Evolutionary conservation across 2,329 filamentous ascomycete genomes (phyloP).

Genomic region (Aspergillus brasiliensis): DNA sequence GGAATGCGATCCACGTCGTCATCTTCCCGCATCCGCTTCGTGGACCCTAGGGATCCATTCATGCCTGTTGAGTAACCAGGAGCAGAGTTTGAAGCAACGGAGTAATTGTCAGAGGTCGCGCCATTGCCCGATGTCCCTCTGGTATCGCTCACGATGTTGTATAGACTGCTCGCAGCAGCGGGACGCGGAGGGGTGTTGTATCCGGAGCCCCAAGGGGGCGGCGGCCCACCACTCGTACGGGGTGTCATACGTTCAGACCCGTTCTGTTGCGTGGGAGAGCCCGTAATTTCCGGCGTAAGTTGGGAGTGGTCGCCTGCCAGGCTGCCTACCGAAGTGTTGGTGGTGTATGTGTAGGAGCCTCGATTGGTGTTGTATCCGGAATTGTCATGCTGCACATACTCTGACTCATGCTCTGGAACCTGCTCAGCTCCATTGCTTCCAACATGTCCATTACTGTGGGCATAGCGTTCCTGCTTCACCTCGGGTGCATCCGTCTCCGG

Average conservation of each 20-base stretch:
- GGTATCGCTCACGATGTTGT: constrained; percentile 86
- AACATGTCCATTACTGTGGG: constrained; percentile 59
- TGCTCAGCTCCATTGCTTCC: constrained; percentile 60
- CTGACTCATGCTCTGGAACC: constrained; percentile 70
- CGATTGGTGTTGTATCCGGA: constrained; percentile 72
- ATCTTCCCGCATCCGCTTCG: constrained; percentile 66
- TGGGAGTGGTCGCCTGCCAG: constrained; percentile 74
- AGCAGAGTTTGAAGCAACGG: constrained; percentile 66
- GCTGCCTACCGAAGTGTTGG: constrained; percentile 65
- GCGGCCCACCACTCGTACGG: constrained; percentile 71
- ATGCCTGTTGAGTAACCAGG: constrained; percentile 56
- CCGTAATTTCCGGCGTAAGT: constrained; percentile 78
- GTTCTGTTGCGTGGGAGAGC: constrained; percentile 76
- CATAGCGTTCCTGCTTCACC: constrained; percentile 69
- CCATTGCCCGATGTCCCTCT: constrained; percentile 66
- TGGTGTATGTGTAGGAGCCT: constrained; percentile 73
- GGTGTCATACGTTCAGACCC: constrained; percentile 83
- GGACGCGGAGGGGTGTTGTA: constrained; percentile 80
- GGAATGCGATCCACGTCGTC: constrained; percentile 66
- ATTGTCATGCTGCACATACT: constrained; percentile 83
- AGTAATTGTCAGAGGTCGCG: constrained; percentile 69
- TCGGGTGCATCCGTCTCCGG: constrained; percentile 64
- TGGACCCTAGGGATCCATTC: constrained; percentile 63
- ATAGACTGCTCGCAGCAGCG: constrained; percentile 73
- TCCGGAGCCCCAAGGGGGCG: constrained; percentile 72